Percentiles rank a stretch among this genome's conserved stretches.
Evolutionary conservation across 2,329 filamentous ascomycete species (phyloP).

Genomic region (Ilyonectria sp.): DNA sequence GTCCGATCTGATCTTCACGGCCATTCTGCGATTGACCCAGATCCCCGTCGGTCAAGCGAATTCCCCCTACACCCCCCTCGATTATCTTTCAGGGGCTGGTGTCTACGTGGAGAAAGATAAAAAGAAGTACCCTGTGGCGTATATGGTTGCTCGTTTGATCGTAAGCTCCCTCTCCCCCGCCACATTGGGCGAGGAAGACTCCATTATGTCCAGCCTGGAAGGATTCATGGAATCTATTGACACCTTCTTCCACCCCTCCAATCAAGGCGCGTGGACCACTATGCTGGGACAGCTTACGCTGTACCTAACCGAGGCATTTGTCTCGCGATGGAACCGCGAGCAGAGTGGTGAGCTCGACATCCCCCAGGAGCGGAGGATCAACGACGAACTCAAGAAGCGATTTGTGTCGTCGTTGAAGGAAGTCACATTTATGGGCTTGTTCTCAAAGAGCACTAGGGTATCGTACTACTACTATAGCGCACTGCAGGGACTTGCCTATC

Average conservation of each 20-base stretch:
- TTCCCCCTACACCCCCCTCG: conserved; percentile 90
- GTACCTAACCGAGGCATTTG: conserved; percentile 95
- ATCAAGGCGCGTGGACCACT: conserved; percentile 92
- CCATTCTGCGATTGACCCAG: conserved; percentile 89
- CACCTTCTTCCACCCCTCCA: conserved; percentile 99
- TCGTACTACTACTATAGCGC: conserved; percentile 94
- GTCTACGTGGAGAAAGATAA: conserved; percentile 92
- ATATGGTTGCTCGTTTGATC: conserved; percentile 94
- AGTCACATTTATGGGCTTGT: conserved; percentile 98
- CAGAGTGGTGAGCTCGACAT: conserved; percentile 92
- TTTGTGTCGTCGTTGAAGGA: conserved; percentile 93
- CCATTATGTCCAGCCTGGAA: conserved; percentile 87
- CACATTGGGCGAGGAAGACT: conserved; percentile 83
- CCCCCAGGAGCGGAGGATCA: conserved; percentile 84
- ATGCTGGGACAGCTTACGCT: conserved; percentile 92
- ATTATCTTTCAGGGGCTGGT: conserved; percentile 86
- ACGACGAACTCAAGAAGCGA: conserved; percentile 83
- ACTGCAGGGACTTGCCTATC: conserved; percentile 88
- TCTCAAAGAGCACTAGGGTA: conserved; percentile 93
- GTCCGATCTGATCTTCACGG: conserved; percentile 92
- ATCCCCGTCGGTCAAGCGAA: conserved; percentile 97
- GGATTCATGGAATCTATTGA: conserved; percentile 95
- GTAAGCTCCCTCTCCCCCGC: conserved; percentile 92
- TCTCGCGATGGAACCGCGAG: conserved; percentile 97
- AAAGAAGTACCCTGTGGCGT: conserved; percentile 91